phyloP scores from a whole-genome alignment of 2,329 filamentous ascomycete genomes.

The Aspergillus proliferans region DNA sequence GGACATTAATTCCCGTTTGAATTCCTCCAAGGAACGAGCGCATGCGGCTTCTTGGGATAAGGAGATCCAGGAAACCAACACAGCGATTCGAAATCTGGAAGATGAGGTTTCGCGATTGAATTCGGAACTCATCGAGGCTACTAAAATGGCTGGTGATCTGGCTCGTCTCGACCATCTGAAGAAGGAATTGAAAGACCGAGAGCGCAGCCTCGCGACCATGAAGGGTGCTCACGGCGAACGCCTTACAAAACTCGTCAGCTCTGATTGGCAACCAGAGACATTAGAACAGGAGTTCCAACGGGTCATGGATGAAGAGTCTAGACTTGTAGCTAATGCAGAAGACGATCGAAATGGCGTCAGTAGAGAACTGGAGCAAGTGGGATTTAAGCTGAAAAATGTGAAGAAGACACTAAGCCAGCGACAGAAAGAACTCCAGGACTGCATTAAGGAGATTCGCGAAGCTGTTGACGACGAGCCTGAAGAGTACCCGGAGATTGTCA shows the following conservation, averaged over 20 bases:
- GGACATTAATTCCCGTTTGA: conserved; percentile 60
- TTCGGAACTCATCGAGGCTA: conserved; percentile 76
- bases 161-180: conserved; percentile 78
- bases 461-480: conserved; percentile 48
- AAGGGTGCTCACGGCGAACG: conserved; percentile 66
- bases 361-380: conserved; percentile 69
- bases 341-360: conserved; percentile 63
- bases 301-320: conserved; percentile 52
- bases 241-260: conserved; percentile 58
- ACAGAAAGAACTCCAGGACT: conserved; percentile 55
- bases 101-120: conserved; percentile 65
- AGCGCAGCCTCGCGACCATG: conserved; percentile 71
- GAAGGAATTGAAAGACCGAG: conserved; percentile 68
- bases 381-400: conserved; percentile 62
- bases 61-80: conserved; percentile 61
- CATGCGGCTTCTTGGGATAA: conserved; percentile 62
- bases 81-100: conserved; percentile 63
- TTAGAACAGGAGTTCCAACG: conserved; percentile 67
- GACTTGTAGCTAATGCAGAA: conserved; percentile 58
- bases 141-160: conserved; percentile 70
- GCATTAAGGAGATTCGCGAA: conserved; percentile 57
- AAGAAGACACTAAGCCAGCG: conserved; percentile 61
- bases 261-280: conserved; percentile 61
- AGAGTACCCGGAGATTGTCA: conserved; percentile 48
- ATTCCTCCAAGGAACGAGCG: conserved; percentile 57